A percentile compares a stretch with the other conserved stretches of the same genome.
Evolutionary conservation across 2,329 filamentous ascomycete species (phyloP).

Genomic region (Aschersonia sp.): DNA sequence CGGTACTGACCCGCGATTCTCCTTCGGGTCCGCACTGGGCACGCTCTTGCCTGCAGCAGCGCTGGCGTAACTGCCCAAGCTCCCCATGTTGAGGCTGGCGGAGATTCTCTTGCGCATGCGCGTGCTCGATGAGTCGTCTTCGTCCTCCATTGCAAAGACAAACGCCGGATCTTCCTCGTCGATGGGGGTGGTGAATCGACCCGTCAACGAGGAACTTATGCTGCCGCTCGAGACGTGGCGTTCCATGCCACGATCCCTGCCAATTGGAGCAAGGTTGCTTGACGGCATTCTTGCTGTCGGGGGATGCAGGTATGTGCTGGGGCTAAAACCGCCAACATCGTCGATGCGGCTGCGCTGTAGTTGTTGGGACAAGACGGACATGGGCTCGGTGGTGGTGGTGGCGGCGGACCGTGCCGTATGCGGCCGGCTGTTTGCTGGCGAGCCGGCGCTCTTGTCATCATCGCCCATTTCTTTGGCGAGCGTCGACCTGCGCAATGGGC

Average conservation of each 20-base stretch:
- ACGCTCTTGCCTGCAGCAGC: constrained; percentile 15
- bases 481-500: constrained; percentile 48
- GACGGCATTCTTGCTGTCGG: constrained; percentile 26
- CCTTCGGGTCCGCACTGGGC: constrained; percentile 13
- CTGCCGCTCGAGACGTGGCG: constrained; percentile 46
- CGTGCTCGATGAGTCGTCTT: constrained; percentile 34
- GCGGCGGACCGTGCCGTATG: constrained; percentile 20
- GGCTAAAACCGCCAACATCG: constrained; percentile 24
- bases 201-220: constrained; percentile 37
- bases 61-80: constrained; percentile 27
- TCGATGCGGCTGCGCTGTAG: constrained; percentile 44
- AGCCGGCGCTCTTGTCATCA: constrained; percentile 18
- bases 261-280: constrained; percentile 21
- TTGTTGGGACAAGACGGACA: constrained; percentile 47
- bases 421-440: constrained; percentile 18
- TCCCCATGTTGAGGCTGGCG: constrained; percentile 23
- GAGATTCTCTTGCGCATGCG: constrained; percentile 34
- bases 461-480: constrained; percentile 38
- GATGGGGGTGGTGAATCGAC: constrained; percentile 48
- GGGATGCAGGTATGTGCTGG: constrained; percentile 37
- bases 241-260: constrained; percentile 30
- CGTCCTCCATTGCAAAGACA: constrained; percentile 52
- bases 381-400: constrained; percentile 28
- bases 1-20: constrained; percentile 13
- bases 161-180: constrained; percentile 51